Evolutionary conservation across 2,329 filamentous ascomycete genomes (phyloP), one percentile per base, ranked within the genome.

Genomic region (Talaromyces sp.): DNA sequence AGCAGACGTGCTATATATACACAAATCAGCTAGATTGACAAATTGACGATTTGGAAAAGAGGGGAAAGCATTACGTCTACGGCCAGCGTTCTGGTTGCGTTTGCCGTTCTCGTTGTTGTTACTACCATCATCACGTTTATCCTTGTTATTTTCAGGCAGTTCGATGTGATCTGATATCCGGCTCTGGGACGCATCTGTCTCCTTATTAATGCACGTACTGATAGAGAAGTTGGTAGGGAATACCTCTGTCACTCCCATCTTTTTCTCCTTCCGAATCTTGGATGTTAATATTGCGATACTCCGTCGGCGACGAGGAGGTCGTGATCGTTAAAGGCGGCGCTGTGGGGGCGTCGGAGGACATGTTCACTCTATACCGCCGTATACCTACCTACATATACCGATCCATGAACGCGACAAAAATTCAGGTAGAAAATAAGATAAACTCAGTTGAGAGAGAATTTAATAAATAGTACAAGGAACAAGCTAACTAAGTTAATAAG

Each of bases 111-210:
- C 16, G 13, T 37, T 10, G 16, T 54, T 24, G 7, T 37, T n/a
- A 5, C 19, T 27, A 31, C 33, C 31, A 16, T 41, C 6, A n/a
- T 56, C 57, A 10, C 11, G 27, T 16, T 13, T 56, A 27, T 41
- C 11, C 27, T 31, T 31, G 14, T 43, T n/a, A 6, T 31, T n/a
- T 2, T 43, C n/a, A 3, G 63, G 49, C 4, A 57, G 41, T 14
- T 65, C 63, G 16, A 65, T 65, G 33, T 61, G 63, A 61, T 65
- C 63, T 9, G 63, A 65, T 16, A 65, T 56, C 27, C 58, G 27
- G 33, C 63, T 58, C 22, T 57, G 63, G 19, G 64, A 66, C 13
- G 35, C 52, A 52, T 62, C 35, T 37, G 11, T 13, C 3, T 10
- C 7, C 35, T 10, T 10, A 1, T 37, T 8, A 37, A 9, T 31